Conservation (phyloP, 805 yeast genomes). For the Metschnikowia cubensis region DNA sequence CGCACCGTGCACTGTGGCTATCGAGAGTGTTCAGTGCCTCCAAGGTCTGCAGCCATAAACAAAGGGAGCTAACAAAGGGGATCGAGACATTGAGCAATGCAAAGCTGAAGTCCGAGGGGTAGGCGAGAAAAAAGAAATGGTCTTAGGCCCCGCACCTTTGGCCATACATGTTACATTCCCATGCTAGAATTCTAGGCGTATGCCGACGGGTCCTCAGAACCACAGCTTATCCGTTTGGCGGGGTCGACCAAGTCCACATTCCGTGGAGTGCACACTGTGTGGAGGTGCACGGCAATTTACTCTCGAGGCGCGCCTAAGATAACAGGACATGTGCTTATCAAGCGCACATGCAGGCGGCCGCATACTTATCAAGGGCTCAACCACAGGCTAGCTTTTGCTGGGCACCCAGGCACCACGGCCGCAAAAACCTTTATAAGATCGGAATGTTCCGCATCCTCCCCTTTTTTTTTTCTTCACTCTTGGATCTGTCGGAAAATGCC, state of each 20-base stretch:
- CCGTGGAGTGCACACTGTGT: background rate
- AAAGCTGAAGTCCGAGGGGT: too few relatives aligned
- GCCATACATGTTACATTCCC: background rate
- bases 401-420: background rate
- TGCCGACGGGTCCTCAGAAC: background rate
- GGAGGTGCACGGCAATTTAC: conserved; percentile 4
- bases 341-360: background rate
- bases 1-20: background rate
- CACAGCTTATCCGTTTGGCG: background rate
- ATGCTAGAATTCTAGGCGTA: too few relatives aligned
- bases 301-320: conserved; percentile 1
- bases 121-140: background rate
- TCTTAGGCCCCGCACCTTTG: background rate
- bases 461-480: background rate
- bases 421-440: background rate
- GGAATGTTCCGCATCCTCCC: background rate
- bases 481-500: conserved; percentile 25
- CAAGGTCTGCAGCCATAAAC: too few relatives aligned
- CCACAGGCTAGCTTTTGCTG: background rate
- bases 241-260: background rate
- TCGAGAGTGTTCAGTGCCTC: too few relatives aligned
- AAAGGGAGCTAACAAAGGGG: too few relatives aligned
- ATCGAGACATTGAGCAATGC: too few relatives aligned
- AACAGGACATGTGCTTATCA: conserved; percentile 5
- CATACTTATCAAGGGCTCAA: background rate